phyloP scores from a whole-genome alignment of 2,329 filamentous ascomycete species.

The Aspergillus piperis region DNA sequence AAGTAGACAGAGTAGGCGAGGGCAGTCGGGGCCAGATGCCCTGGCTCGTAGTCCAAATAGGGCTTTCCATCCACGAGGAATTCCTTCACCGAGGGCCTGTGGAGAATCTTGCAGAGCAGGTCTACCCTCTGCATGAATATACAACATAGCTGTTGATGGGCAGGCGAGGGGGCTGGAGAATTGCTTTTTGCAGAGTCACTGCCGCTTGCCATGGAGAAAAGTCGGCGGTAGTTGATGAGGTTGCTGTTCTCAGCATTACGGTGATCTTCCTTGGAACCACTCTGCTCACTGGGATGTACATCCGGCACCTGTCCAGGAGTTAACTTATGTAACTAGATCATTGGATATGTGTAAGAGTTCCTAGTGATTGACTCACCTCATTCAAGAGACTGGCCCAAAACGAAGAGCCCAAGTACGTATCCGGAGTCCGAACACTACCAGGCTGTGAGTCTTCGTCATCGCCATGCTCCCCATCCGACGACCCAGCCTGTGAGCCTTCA shows the following conservation, averaged over 20 bases:
- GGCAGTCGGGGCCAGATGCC: constrained; percentile 28
- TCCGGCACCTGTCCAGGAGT: not conserved
- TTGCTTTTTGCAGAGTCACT: not conserved
- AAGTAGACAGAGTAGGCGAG: constrained; percentile 30
- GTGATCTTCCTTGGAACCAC: not conserved
- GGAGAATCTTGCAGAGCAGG: constrained; percentile 36
- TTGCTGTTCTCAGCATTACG: not conserved
- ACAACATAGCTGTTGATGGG: constrained; percentile 22
- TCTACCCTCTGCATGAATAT: constrained; percentile 33
- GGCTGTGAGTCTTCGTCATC: not conserved
- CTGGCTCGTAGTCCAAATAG: constrained; percentile 33
- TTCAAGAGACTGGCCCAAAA: constrained; percentile 7
- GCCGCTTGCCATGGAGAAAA: constrained; percentile 18
- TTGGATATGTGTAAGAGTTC: rapidly evolving
- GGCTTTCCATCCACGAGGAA: constrained; percentile 28
- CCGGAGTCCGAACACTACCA: not conserved
- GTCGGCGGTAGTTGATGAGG: constrained; percentile 8
- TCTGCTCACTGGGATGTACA: not conserved
- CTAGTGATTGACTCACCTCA: not conserved
- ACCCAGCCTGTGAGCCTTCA: not conserved
- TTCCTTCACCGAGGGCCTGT: constrained; percentile 30
- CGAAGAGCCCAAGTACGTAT: constrained; percentile 9
- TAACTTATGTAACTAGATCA: not conserved
- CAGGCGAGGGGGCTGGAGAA: not conserved
- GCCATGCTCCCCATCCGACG: not conserved